These are phyloP conservation scores for Globisporangium orthogonon DNA, from an alignment of 352 stramenopile genomes.

Conservation along the genomic window DNA sequence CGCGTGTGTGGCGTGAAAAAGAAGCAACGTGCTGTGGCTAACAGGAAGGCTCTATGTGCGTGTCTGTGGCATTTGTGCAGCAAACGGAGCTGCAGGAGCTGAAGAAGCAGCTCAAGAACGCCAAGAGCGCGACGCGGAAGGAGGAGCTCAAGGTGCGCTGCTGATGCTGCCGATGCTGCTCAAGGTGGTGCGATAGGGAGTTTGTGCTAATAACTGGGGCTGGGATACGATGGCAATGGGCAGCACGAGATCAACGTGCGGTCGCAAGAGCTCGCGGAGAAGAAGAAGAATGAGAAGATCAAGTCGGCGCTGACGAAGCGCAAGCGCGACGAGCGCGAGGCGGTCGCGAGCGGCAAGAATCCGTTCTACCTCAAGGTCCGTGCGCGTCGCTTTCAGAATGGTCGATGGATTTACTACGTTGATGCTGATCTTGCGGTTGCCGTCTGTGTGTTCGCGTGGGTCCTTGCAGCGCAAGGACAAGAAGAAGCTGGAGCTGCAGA, in stretches of 20 bases:
- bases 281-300: slow-evolving; percentile 74
- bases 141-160: slow-evolving; percentile 66
- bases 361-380: slow-evolving; percentile 87
- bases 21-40: neutral
- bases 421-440: neutral
- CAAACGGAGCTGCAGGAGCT: slow-evolving; percentile 81
- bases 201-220: neutral
- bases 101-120: slow-evolving; percentile 67
- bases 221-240: neutral
- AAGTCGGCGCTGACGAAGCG: slow-evolving; percentile 61
- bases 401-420: neutral
- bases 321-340: slow-evolving; percentile 84
- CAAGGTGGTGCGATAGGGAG: neutral
- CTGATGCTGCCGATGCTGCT: neutral
- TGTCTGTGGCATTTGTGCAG: slow-evolving; percentile 13
- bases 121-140: slow-evolving; percentile 61
- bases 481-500: slow-evolving; percentile 86
- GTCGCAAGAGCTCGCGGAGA: slow-evolving; percentile 63
- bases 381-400: neutral
- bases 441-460: neutral
- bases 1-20: neutral
- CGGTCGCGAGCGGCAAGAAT: slow-evolving; percentile 87
- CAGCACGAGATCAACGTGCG: slow-evolving; percentile 66
- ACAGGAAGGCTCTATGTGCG: neutral
- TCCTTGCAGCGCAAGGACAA: slow-evolving; percentile 80